Evolutionary conservation across 2,329 filamentous ascomycete genomes (phyloP), one percentile per base, ranked within the genome.

Genomic region (Fusarium sp.): DNA sequence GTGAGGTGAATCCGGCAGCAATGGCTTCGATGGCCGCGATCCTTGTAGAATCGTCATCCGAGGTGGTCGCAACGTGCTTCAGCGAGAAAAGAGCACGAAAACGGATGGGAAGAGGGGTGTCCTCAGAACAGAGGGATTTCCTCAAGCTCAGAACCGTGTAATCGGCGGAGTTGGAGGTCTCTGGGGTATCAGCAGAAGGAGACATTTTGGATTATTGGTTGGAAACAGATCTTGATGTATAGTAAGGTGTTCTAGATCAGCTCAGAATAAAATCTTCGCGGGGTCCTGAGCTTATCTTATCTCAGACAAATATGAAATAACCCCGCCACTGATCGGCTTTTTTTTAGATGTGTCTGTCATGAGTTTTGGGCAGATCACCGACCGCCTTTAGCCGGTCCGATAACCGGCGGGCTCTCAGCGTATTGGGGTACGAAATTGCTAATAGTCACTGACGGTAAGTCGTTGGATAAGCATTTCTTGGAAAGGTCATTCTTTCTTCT

Each of bases 11-110:
- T 4, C 87, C 95, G 12, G 94, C 94, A 5, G 95, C 94, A 76
- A 99, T 99, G 45, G 96, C 95, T 63, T 91, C 87, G 75, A 92
- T 89, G 55, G 90, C 89, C 15, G 85, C 85, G 54, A 79, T 69
- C 37, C 85, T 82, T 37, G 83, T 80, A 74, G 92, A 90, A 23
- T 92, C 89, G 45, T 91, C 90, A 12, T 90, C 84, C 23, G 84
- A 82, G 73, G 91, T 89, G 65, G 89, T 91, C 52, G 96, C 95
- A 68, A 98, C 86, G 81, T 98, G 93, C 85, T 99, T 99, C 68
- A 99, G 91, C 23, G 95, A 98, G 86, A 99, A 99, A 76, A 99
- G 93, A 46, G 96, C 95, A 77, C 96, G 94, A 84, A 98, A 99
- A 72, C 96, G 94, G 72, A 94, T 88, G 42, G 95, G 92, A 60